A percentile compares a stretch with the other conserved stretches of the same genome.
Evolutionary conservation across 148 eudicot species (phyloP).

Genomic region (Fagopyrum esculentum): DNA sequence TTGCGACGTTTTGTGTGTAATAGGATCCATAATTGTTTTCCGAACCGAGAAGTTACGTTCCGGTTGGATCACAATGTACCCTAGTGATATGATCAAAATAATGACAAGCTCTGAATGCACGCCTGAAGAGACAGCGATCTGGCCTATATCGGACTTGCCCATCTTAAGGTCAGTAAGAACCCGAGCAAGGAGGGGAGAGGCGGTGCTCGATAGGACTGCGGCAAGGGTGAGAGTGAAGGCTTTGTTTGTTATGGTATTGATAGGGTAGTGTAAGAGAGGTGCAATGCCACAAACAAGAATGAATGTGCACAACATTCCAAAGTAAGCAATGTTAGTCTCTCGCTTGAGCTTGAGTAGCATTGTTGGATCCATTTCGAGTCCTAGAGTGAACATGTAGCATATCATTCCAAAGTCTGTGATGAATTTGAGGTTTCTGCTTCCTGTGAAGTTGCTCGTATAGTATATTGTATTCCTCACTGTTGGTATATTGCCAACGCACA

Average conservation of each 20-base stretch:
- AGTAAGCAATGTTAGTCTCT: conserved; percentile 54
- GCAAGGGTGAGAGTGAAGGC: conserved; percentile 50
- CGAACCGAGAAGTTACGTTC: conserved; percentile 22
- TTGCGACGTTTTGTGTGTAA: background rate
- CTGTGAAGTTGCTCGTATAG: conserved; percentile 11
- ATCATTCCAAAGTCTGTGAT: conserved; percentile 79
- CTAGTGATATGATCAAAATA: conserved; percentile 40
- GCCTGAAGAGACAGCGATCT: conserved; percentile 63
- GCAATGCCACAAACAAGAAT: conserved; percentile 30
- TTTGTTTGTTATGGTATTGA: background rate
- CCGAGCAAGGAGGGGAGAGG: conserved; percentile 64
- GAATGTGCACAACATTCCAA: conserved; percentile 60
- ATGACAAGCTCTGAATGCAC: conserved; percentile 60
- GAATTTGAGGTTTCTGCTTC: conserved; percentile 33
- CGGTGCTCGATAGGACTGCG: conserved; percentile 54
- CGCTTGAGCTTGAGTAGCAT: conserved; percentile 36
- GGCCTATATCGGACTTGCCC: conserved; percentile 77
- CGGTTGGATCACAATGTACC: conserved; percentile 39
- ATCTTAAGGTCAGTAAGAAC: conserved; percentile 81
- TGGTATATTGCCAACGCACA: conserved; percentile 38
- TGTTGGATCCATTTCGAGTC: conserved; percentile 67
- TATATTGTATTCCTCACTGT: conserved; percentile 16
- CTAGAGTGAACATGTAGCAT: conserved; percentile 71
- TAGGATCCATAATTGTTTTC: conserved; percentile 11
- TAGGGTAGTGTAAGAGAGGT: conserved; percentile 33